Evolutionary conservation across 1,139 yeast species (phyloP).

Genomic region (Hyphopichia pseudoburtonii): DNA sequence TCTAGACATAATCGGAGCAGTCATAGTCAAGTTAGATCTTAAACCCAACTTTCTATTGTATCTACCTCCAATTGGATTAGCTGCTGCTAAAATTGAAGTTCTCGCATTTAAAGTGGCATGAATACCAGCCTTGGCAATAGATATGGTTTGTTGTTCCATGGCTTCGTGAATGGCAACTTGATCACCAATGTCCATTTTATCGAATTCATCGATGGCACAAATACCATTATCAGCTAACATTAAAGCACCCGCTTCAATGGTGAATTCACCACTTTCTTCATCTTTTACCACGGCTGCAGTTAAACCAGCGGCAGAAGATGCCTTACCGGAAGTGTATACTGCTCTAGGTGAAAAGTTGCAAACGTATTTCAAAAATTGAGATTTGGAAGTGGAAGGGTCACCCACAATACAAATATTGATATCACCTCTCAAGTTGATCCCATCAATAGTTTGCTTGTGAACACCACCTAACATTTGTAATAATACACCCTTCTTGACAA

Average conservation of each 20-base stretch:
- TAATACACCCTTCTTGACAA: slow-evolving; percentile 87
- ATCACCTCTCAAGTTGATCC: slow-evolving; percentile 94
- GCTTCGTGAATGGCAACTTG: slow-evolving; percentile 99
- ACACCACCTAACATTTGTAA: slow-evolving; percentile 94
- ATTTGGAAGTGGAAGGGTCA: slow-evolving; percentile 97
- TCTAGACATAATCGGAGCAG: slow-evolving; percentile 99
- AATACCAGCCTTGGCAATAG: slow-evolving; percentile 97
- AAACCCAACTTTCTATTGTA: slow-evolving; percentile 85
- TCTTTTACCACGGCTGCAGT: slow-evolving; percentile 98
- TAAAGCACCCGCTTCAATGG: slow-evolving; percentile 98
- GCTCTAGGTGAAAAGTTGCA: slow-evolving; percentile 92
- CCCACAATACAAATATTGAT: slow-evolving; percentile 97
- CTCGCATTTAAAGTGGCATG: slow-evolving; percentile 97
- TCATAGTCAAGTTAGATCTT: slow-evolving; percentile 88
- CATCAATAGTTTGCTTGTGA: slow-evolving; percentile 91
- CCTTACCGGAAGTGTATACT: slow-evolving; percentile 96
- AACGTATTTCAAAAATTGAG: slow-evolving; percentile 93
- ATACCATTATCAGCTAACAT: slow-evolving; percentile 99
- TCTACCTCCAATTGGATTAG: slow-evolving; percentile 95
- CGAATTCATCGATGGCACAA: slow-evolving; percentile 98
- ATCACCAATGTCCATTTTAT: slow-evolving; percentile 93
- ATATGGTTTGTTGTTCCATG: slow-evolving; percentile 98
- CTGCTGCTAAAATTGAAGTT: slow-evolving; percentile 95
- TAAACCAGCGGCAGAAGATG: slow-evolving; percentile 97
- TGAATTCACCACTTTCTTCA: slow-evolving; percentile 96